phyloP scores from a whole-genome alignment of 2,329 filamentous ascomycete genomes.

The Dryadomyces quercivorus region DNA sequence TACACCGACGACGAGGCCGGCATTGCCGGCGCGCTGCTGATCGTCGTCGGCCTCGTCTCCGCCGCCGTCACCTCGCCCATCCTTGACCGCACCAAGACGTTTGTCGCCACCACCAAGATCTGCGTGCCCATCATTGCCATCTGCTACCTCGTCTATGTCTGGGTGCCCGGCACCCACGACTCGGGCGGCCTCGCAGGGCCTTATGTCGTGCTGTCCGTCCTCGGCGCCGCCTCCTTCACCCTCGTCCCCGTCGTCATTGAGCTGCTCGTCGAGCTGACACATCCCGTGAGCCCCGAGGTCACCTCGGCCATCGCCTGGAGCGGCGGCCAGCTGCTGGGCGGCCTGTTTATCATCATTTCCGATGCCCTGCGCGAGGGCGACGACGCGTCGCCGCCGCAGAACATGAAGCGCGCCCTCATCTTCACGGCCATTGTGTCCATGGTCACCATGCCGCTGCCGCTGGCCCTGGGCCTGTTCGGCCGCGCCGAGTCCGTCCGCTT shows the following conservation, averaged over 20 bases:
- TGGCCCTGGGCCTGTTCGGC: constrained; percentile 62
- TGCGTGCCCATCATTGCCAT: constrained; percentile 62
- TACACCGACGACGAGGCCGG: constrained; percentile 77
- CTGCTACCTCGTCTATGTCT: constrained; percentile 69
- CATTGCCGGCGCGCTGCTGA: constrained; percentile 79
- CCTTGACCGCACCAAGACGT: constrained; percentile 74
- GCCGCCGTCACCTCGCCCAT: constrained; percentile 70
- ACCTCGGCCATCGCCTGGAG: constrained; percentile 76
- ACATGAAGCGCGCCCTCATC: constrained; percentile 65
- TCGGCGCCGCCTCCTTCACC: constrained; percentile 70
- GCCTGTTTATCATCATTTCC: constrained; percentile 71
- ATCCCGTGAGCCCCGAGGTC: constrained; percentile 77
- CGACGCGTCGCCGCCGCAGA: constrained; percentile 44
- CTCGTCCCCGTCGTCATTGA: constrained; percentile 79
- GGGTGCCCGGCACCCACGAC: constrained; percentile 54
- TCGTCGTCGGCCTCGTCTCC: constrained; percentile 71
- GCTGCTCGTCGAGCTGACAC: constrained; percentile 74
- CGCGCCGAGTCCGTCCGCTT: constrained; percentile 36
- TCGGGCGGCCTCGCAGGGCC: constrained; percentile 46
- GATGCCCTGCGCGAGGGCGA: constrained; percentile 54
- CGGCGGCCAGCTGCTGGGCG: constrained; percentile 75
- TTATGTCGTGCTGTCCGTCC: constrained; percentile 60
- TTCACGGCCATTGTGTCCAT: constrained; percentile 66
- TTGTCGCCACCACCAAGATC: constrained; percentile 59
- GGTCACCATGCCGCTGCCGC: constrained; percentile 51